These are phyloP conservation scores for Paracamarosporium sp. DNA, from an alignment of 2,329 filamentous ascomycete species.

Conservation along the genomic window DNA sequence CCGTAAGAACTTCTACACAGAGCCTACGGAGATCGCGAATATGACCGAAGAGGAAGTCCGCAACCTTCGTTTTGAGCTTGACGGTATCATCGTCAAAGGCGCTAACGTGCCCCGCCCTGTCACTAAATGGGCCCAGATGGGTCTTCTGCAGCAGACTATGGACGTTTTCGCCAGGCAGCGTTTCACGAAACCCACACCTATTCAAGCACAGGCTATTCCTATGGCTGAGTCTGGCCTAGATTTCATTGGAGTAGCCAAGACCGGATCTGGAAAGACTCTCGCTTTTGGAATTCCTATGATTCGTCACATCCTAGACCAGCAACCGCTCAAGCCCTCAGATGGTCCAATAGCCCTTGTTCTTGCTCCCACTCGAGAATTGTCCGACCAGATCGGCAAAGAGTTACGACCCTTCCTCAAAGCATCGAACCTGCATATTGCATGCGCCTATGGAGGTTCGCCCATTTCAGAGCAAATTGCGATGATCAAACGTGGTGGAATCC, in stretches of 20 bases:
- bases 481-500: slow-evolving; percentile 91
- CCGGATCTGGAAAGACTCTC: slow-evolving; percentile 95
- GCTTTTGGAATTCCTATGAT: slow-evolving; percentile 98
- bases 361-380: slow-evolving; percentile 92
- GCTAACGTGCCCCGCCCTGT: slow-evolving; percentile 91
- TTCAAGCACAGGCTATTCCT: slow-evolving; percentile 93
- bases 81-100: slow-evolving; percentile 83
- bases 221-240: slow-evolving; percentile 96
- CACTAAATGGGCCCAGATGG: slow-evolving; percentile 95
- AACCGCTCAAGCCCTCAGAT: slow-evolving; percentile 79
- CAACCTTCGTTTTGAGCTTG: slow-evolving; percentile 83
- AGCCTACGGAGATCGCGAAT: slow-evolving; percentile 81
- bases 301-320: slow-evolving; percentile 94
- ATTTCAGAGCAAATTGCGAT: slow-evolving; percentile 98
- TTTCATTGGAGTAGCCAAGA: slow-evolving; percentile 96
- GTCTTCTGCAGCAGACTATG: slow-evolving; percentile 82
- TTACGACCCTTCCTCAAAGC: slow-evolving; percentile 93
- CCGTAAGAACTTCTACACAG: slow-evolving; percentile 93
- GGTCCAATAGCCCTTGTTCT: slow-evolving; percentile 89
- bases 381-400: slow-evolving; percentile 91
- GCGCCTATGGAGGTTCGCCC: slow-evolving; percentile 91
- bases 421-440: slow-evolving; percentile 83
- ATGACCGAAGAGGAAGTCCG: slow-evolving; percentile 86
- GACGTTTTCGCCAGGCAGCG: slow-evolving; percentile 83
- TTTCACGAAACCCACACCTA: slow-evolving; percentile 88